These are phyloP conservation scores for Thielaviopsis euricoi DNA, from an alignment of 2,329 filamentous ascomycete species.

Conservation along the genomic window DNA sequence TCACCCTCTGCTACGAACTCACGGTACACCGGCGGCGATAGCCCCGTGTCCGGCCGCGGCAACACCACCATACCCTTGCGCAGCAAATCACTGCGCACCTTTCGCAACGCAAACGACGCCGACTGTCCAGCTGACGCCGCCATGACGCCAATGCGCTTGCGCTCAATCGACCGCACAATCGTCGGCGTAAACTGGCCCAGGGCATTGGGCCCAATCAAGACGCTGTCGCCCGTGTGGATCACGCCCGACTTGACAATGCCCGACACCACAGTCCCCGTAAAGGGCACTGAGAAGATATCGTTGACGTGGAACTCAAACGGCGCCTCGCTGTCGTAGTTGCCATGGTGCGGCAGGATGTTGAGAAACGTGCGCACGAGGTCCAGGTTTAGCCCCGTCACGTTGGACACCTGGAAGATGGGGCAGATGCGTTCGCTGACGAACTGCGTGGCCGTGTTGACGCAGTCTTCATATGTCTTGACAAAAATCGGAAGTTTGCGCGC, in stretches of 20 bases:
- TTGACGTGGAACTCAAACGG: constrained; percentile 93
- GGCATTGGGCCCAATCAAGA: constrained; percentile 79
- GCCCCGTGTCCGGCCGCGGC: constrained; percentile 54
- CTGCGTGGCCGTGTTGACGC: constrained; percentile 86
- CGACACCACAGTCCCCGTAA: constrained; percentile 89
- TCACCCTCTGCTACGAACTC: constrained; percentile 66
- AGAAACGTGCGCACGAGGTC: constrained; percentile 84
- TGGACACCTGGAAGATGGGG: constrained; percentile 94
- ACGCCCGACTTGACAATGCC: constrained; percentile 82
- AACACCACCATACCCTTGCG: constrained; percentile 96
- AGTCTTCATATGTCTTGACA: constrained; percentile 80
- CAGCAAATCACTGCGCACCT: constrained; percentile 78
- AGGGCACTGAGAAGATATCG: constrained; percentile 94
- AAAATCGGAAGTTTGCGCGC: constrained; percentile 93
- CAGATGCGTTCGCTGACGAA: constrained; percentile 93
- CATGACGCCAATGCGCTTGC: constrained; percentile 79
- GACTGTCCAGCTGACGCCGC: constrained; percentile 83
- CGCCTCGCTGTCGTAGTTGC: constrained; percentile 74
- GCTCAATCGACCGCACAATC: constrained; percentile 78
- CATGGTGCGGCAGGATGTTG: constrained; percentile 88
- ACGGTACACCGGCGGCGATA: constrained; percentile 51
- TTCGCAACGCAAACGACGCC: constrained; percentile 78
- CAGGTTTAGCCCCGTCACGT: constrained; percentile 84
- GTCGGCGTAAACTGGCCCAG: constrained; percentile 81
- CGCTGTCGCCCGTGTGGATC: constrained; percentile 75